Evolutionary conservation across 148 eudicot species (phyloP).

Genomic region (Camellia sinensis): DNA sequence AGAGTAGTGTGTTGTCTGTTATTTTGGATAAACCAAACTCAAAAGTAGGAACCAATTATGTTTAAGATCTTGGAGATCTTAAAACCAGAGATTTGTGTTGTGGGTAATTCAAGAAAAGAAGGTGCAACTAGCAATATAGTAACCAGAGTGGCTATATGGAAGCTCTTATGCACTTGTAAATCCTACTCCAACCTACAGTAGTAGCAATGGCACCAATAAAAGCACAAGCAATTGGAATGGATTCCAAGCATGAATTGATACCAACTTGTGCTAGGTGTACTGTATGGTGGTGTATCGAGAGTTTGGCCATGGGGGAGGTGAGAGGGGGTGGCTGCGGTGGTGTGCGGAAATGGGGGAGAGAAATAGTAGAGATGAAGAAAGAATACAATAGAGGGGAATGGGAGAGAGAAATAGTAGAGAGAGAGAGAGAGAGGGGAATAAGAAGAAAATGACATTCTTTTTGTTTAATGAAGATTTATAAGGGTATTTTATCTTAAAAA

Average conservation of each 20-base stretch:
- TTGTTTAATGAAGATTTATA: no score
- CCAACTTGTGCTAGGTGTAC: no score
- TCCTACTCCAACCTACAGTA: slow-evolving; percentile 22
- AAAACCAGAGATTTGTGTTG: slow-evolving; percentile 12
- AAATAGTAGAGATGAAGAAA: no score
- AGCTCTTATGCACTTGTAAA: slow-evolving; percentile 31
- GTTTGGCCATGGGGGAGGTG: no score
- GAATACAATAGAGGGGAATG: no score
- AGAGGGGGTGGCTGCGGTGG: no score
- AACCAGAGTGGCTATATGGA: slow-evolving; percentile 57
- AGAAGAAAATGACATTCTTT: no score
- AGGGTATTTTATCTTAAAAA: no score
- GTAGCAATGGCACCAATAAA: slow-evolving; percentile 14
- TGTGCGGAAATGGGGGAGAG: no score
- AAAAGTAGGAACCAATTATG: slow-evolving; percentile 40
- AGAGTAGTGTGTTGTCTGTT: background rate
- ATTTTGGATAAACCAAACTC: slow-evolving; percentile 11
- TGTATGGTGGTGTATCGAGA: no score
- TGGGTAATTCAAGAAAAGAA: slow-evolving; percentile 18
- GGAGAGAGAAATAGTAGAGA: no score
- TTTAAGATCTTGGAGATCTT: slow-evolving; percentile 44
- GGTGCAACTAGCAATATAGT: slow-evolving; percentile 24
- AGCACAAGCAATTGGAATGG: slow-evolving; percentile 36
- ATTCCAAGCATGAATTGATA: slow-evolving; percentile 42
- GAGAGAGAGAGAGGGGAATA: no score